phyloP scores from a whole-genome alignment of 768 basidiomycete species.

The Pisolithus microcarpus region DNA sequence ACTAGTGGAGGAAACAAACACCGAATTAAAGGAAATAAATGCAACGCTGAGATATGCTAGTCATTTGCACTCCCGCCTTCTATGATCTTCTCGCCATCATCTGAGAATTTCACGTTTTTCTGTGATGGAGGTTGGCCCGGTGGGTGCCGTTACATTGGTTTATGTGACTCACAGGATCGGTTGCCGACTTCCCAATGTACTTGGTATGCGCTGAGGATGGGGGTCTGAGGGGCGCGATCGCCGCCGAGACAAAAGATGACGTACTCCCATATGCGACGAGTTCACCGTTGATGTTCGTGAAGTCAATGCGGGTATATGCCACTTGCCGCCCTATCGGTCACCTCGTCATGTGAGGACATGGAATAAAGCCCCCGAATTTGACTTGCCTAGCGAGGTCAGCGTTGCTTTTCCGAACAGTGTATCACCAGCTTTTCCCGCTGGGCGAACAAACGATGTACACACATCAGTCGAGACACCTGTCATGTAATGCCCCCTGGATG shows the following conservation, averaged over 20 bases:
- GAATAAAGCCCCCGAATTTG: not conserved
- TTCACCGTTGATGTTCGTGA: conserved; percentile 54
- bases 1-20: not conserved
- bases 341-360: not conserved
- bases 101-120: conserved; percentile 78
- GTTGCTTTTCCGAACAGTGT: conserved; percentile 55
- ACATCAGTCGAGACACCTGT: conserved; percentile 85
- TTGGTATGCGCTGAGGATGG: conserved; percentile 66
- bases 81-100: conserved; percentile 65
- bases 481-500: conserved; percentile 77
- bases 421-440: conserved; percentile 68
- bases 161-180: conserved; percentile 30
- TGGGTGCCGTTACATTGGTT: not conserved
- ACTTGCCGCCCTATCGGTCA: conserved; percentile 55
- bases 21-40: not conserved
- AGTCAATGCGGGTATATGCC: conserved; percentile 78
- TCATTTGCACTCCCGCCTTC: conserved; percentile 35
- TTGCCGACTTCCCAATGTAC: conserved; percentile 65
- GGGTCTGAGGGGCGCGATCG: not conserved
- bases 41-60: not conserved
- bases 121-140: not conserved
- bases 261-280: conserved; percentile 78
- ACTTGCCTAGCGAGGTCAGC: conserved; percentile 61
- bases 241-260: conserved; percentile 18
- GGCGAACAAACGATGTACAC: conserved; percentile 68